These are phyloP conservation scores for Phytopythium boreale DNA, from an alignment of 352 stramenopile species.

Conservation along the genomic window DNA sequence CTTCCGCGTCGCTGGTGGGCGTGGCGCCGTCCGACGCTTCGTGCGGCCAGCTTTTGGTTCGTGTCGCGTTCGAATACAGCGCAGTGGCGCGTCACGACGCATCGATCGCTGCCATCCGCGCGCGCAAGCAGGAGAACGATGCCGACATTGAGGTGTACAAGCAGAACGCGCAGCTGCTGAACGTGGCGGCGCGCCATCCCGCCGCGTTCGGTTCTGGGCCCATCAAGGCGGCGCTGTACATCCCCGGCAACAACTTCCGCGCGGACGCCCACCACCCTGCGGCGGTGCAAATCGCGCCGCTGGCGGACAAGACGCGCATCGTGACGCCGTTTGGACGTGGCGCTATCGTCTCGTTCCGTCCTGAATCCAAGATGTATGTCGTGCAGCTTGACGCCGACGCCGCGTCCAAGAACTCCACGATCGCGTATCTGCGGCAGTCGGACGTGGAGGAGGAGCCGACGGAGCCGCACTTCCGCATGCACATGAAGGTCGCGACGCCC, in stretches of 20 bases:
- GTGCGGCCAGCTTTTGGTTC: slow-evolving; percentile 47
- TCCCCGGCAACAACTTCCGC: slow-evolving; percentile 74
- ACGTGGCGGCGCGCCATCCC: slow-evolving; percentile 48
- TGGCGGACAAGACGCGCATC: slow-evolving; percentile 74
- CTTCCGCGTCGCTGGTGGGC: slow-evolving; percentile 23
- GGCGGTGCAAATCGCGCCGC: slow-evolving; percentile 53
- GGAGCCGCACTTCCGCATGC: slow-evolving; percentile 67
- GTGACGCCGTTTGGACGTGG: slow-evolving; percentile 73
- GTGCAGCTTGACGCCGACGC: slow-evolving; percentile 67
- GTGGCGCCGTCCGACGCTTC: slow-evolving; percentile 10
- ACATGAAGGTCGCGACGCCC: slow-evolving; percentile 74
- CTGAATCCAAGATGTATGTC: slow-evolving; percentile 77
- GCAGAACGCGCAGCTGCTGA: slow-evolving; percentile 50
- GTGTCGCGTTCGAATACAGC: slow-evolving; percentile 63
- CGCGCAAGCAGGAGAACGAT: slow-evolving; percentile 67
- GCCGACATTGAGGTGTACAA: slow-evolving; percentile 60
- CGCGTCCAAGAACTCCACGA: slow-evolving; percentile 52
- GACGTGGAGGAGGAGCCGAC: slow-evolving; percentile 66
- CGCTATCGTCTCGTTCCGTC: slow-evolving; percentile 67
- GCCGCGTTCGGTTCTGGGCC: slow-evolving; percentile 61
- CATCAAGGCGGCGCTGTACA: slow-evolving; percentile 56
- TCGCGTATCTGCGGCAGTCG: slow-evolving; percentile 68
- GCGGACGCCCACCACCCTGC: slow-evolving; percentile 58
- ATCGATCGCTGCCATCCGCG: slow-evolving; percentile 29
- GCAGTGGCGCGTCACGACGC: slow-evolving; percentile 35